phyloP scores from a whole-genome alignment of 805 yeast genomes.

The Suhomyces faveliae region DNA sequence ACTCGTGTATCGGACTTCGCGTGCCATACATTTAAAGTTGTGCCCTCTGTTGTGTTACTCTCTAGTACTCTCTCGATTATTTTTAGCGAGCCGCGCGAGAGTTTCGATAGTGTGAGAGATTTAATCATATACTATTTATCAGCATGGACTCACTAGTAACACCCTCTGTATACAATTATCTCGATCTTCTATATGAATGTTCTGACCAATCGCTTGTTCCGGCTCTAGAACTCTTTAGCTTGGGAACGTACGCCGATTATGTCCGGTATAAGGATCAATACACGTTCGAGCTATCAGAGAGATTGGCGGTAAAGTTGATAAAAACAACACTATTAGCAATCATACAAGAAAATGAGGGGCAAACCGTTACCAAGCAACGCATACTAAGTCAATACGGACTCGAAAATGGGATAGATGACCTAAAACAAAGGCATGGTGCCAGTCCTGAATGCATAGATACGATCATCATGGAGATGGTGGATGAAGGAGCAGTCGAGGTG shows the following conservation, averaged over 20 bases:
- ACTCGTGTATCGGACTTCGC: no score
- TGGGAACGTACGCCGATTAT: conserved; percentile 32
- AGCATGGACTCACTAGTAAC: neutral
- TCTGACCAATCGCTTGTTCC: neutral
- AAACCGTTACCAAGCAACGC: conserved; percentile 12
- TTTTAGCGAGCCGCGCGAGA: no score
- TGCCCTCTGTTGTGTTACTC: no score
- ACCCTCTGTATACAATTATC: neutral
- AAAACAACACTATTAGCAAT: conserved; percentile 27
- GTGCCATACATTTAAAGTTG: no score
- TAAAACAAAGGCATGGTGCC: conserved; percentile 6
- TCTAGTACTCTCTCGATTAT: no score
- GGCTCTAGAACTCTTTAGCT: conserved; percentile 39
- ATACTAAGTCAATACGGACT: conserved; percentile 18
- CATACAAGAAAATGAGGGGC: conserved; percentile 23
- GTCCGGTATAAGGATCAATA: conserved; percentile 15
- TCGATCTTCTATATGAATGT: neutral
- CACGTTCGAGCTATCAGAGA: neutral
- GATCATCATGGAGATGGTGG: conserved; percentile 25
- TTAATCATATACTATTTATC: no score
- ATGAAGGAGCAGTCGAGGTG: conserved; percentile 21
- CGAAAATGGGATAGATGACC: conserved; percentile 8
- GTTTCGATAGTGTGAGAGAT: neutral
- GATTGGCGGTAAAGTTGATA: conserved; percentile 20
- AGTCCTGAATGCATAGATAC: conserved; percentile 15